Percentiles rank a stretch among this genome's conserved stretches.
Evolutionary conservation across 768 basidiomycete species (phyloP).

Genomic region (Infundibulicybe gibba): DNA sequence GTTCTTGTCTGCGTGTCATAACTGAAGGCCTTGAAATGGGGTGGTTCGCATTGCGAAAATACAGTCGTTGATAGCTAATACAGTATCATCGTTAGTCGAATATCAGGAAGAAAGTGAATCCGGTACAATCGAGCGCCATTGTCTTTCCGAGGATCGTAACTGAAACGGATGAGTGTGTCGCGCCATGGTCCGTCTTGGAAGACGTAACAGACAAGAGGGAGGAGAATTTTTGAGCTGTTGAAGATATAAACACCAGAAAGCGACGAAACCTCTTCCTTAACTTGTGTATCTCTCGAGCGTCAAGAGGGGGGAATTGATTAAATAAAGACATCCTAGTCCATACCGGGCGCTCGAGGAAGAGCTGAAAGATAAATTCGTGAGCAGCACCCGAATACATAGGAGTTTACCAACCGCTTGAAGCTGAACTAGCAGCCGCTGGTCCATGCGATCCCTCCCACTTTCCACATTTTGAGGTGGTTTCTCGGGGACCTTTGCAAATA

Average conservation of each 20-base stretch:
- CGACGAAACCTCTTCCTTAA: neutral
- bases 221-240: constrained; percentile 71
- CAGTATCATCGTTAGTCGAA: constrained; percentile 1
- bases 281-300: constrained; percentile 68
- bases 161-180: constrained; percentile 81
- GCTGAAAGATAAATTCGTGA: constrained; percentile 33
- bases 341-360: constrained; percentile 72
- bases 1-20: constrained; percentile 62
- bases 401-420: constrained; percentile 44
- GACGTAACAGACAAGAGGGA: constrained; percentile 81
- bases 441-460: constrained; percentile 51
- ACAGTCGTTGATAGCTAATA: constrained; percentile 88
- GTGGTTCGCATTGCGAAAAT: constrained; percentile 86
- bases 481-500: constrained; percentile 52
- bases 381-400: neutral
- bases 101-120: neutral
- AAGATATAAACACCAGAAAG: neutral
- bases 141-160: constrained; percentile 86
- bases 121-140: constrained; percentile 73
- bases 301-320: constrained; percentile 70
- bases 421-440: constrained; percentile 49
- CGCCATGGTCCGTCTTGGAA: constrained; percentile 95
- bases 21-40: constrained; percentile 76
- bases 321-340: constrained; percentile 89
- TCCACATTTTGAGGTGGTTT: constrained; percentile 61